These are phyloP conservation scores for Dendrothele bispora DNA, from an alignment of 768 basidiomycete genomes.

Conservation along the genomic window DNA sequence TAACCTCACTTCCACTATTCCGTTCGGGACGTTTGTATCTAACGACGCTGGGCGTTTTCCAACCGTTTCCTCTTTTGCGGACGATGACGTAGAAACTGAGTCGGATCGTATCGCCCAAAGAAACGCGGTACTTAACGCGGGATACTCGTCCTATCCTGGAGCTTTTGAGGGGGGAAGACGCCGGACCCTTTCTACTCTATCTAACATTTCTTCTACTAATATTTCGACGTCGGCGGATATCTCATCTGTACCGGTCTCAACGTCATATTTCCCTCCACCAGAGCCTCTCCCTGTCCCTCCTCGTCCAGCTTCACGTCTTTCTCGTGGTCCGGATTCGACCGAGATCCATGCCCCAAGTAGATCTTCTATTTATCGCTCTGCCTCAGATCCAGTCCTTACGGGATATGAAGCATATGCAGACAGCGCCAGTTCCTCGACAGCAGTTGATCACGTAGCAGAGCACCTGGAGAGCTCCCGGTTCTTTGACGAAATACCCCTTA, in stretches of 20 bases:
- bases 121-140: constrained; percentile 44
- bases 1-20: neutral
- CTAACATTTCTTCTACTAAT: no score
- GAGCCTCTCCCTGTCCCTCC: neutral
- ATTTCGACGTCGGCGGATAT: no score
- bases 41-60: neutral
- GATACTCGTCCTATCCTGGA: constrained; percentile 29
- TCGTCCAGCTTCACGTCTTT: constrained; percentile 1
- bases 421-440: no score
- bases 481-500: no score
- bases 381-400: no score
- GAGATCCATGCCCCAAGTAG: no score
- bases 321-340: no score
- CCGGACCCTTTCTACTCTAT: no score
- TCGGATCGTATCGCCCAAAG: constrained; percentile 37
- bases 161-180: neutral
- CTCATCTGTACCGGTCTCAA: neutral
- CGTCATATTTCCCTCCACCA: neutral
- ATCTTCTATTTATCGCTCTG: no score
- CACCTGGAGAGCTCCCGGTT: no score
- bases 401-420: no score
- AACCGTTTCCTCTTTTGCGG: neutral
- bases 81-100: constrained; percentile 27
- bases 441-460: no score
- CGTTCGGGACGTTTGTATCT: neutral